phyloP scores from a whole-genome alignment of 108 stramenopile genomes.

The Skeletonema tropicum region DNA sequence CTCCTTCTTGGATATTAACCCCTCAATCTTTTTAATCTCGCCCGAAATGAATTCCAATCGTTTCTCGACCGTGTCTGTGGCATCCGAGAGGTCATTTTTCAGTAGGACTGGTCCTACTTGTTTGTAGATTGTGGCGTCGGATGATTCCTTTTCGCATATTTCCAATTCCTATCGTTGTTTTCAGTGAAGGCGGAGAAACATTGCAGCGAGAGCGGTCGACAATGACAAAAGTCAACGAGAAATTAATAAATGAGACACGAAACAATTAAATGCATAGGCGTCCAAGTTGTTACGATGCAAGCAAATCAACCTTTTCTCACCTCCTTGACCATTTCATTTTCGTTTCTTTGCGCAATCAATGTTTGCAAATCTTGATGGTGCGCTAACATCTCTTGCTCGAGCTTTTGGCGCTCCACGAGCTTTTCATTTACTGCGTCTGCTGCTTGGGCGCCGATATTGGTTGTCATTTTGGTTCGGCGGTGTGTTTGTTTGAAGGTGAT shows the following conservation, averaged over 20 bases:
- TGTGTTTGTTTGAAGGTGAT: no score
- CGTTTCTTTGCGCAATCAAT: constrained; percentile 80
- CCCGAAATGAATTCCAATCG: constrained; percentile 85
- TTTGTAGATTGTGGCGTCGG: constrained; percentile 75
- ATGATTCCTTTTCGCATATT: constrained; percentile 36
- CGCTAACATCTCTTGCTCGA: constrained; percentile 74
- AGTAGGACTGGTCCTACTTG: constrained; percentile 93
- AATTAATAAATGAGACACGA: background rate
- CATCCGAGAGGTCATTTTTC: constrained; percentile 89
- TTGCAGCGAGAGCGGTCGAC: background rate
- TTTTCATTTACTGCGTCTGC: constrained; percentile 84
- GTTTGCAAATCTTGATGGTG: constrained; percentile 65
- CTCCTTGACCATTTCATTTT: constrained; percentile 79
- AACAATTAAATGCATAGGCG: background rate
- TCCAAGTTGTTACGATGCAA: background rate
- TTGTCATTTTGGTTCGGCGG: constrained; percentile 4
- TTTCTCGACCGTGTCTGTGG: constrained; percentile 84
- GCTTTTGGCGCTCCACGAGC: constrained; percentile 65
- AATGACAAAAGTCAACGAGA: background rate
- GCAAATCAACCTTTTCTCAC: constrained; percentile 20
- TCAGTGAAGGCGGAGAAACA: background rate
- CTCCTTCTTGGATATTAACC: constrained; percentile 58
- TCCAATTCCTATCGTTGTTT: constrained; percentile 37
- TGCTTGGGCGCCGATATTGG: constrained; percentile 55
- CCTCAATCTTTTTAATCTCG: constrained; percentile 70